Conservation (phyloP, 225 moss, liverwort and hornwort species). For the Pseudisothecium myosuroides region DNA sequence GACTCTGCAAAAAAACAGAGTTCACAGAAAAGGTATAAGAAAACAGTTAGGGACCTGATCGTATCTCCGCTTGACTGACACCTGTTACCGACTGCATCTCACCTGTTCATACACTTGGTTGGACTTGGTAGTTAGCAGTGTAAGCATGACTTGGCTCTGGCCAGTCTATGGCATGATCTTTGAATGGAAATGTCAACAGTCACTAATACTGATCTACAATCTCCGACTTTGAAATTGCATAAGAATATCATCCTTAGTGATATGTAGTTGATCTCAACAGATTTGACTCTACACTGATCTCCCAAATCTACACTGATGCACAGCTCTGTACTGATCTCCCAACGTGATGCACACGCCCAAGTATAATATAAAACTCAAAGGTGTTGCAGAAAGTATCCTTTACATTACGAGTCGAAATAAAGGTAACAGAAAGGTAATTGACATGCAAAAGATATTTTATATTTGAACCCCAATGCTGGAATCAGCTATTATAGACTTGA, state of each 20-base stretch:
- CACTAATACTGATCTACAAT: background rate
- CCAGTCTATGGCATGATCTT: background rate
- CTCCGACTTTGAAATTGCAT: background rate
- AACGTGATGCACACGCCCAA: background rate
- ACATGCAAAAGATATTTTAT: background rate
- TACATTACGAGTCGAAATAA: background rate
- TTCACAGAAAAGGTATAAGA: background rate
- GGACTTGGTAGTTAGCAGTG: background rate
- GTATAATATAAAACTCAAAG: no score
- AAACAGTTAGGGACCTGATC: background rate
- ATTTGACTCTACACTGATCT: no score
- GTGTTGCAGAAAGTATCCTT: background rate
- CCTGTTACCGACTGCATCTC: background rate
- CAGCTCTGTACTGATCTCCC: background rate
- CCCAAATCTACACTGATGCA: background rate
- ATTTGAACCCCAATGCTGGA: background rate
- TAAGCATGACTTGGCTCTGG: background rate
- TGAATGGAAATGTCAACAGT: background rate
- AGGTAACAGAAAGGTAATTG: background rate
- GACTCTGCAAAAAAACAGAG: constrained; percentile 5
- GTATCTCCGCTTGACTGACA: background rate
- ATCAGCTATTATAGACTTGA: background rate
- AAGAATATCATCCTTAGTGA: background rate
- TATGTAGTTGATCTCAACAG: background rate
- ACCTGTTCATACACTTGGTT: background rate